Percentiles rank a stretch among this genome's conserved stretches.
Conservation (phyloP, 2,329 filamentous ascomycete genomes). For the Pochonia chlamydosporia region DNA sequence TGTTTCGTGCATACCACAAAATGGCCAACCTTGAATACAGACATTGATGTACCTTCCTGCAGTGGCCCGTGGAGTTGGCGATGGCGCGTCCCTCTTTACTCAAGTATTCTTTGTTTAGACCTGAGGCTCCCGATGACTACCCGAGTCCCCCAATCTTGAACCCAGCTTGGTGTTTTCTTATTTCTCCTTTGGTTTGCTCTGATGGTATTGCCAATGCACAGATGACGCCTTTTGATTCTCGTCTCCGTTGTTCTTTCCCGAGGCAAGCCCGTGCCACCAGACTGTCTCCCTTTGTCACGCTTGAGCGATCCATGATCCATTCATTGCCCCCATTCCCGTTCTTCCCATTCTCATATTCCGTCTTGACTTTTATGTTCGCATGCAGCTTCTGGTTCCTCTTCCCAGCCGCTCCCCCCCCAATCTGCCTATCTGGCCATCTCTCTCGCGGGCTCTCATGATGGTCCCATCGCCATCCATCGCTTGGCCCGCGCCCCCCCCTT, state of each 20-base stretch:
- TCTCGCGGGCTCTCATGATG: not conserved
- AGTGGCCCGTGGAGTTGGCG: too few relatives aligned
- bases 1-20: too few relatives aligned
- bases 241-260: not conserved
- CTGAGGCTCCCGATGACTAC: slow-evolving; percentile 1
- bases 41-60: too few relatives aligned
- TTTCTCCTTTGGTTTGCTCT: not conserved
- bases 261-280: slow-evolving; percentile 1
- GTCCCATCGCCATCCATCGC: not conserved
- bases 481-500: not conserved
- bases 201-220: slow-evolving; percentile 1
- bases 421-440: not conserved
- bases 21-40: too few relatives aligned
- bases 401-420: too few relatives aligned
- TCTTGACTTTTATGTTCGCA: too few relatives aligned
- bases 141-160: not conserved
- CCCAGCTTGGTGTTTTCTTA: slow-evolving; percentile 5
- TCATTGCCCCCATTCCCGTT: slow-evolving; percentile 6
- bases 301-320: too few relatives aligned
- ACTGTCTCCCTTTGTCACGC: not conserved
- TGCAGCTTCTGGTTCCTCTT: not conserved
- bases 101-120: not conserved
- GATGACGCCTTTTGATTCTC: not conserved
- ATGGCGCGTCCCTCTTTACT: too few relatives aligned
- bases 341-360: not conserved